Evolutionary conservation across 306 rosid species (phyloP), one percentile per base, ranked within the genome.

Genomic region (Prinsepia uniflora): DNA sequence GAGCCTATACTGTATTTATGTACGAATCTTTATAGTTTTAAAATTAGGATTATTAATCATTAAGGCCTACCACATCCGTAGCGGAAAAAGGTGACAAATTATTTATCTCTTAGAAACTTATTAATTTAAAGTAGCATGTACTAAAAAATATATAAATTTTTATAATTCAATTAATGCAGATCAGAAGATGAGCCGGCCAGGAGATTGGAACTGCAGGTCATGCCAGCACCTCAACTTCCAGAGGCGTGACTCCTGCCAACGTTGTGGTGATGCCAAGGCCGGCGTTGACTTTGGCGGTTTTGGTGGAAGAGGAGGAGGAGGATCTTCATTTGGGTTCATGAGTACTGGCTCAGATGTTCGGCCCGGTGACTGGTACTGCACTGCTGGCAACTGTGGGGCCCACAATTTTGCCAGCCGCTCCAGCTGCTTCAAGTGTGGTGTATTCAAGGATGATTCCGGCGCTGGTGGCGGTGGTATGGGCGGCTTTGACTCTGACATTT

Each of bases 391-490:
- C 76, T 94, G 98, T 55, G 97, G 96, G 3, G 83, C 98, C 4
- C 98, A 94, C 62, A 94, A 94, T 80, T 94, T 90, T 45, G 98
- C 98, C 9, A 94, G 92, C 78, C 89, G 98, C 39, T 94, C 96
- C 6, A 94, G 85, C 86, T 94, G 98, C 92, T 94, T 94, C 92
- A 90, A 94, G 73, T 94, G 98, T 62, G 98, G 98, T 46, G 95
- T 87, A 24, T 89, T 87, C 80, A 94, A 90, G 82, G 97, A 94
- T 72, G 97, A 90, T 65, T 78, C 74, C 39, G 57, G 80, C 22
- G 81, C 43, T 15, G 62, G 80, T 34, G 83, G 81, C 62, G 75
- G 84, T 5, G 62, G 72, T n/a, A 30, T 30, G 1, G 54, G 78
- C 13, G 72, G 80, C 39, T 78, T 72, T 45, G 80, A 71, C 82